Evolutionary conservation across 1,139 yeast genomes (phyloP), one percentile per base, ranked within the genome.

Genomic region (Saccharomyces hybrid): DNA sequence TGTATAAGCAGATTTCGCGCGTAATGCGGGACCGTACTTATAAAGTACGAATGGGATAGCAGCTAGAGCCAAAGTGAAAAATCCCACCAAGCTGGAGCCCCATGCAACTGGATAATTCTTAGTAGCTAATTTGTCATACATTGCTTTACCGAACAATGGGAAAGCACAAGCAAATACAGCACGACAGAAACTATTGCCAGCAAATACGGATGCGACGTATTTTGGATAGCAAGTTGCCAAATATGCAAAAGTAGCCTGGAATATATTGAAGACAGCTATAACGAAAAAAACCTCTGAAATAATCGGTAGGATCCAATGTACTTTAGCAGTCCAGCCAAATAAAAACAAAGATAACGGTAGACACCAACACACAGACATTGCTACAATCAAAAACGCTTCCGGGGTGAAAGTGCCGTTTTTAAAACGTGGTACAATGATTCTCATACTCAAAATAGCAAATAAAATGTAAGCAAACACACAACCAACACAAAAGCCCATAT

Each of bases 181-280:
- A 61, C 85, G 73, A 60, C 75, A 74, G 53, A 81, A 70, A 13
- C 76, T 80, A 61, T 81, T 81, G 27, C 81, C 77, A 1, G 85
- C 84, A 65, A 79, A 81, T 2, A 79, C 84, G 1, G 85, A 80
- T 0, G 85, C 86, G 62, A 78, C 66, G 61, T 74, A 77, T 53
- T 72, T 66, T 53, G 66, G 72, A 64, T 74, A 77, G 1, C 71
- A 70, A 48, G 63, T 56, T 2, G 67, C 66, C 50, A 69, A 54
- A 55, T 69, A 70, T 47, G 68, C 64, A 51, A 66, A 64, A n/a
- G 66, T 60, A 2, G 68, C 59, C 62, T 76, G 80, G 71, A 76
- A 77, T 42, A 77, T 64, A 28, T 74, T 60, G 63, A 77, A 74
- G 1, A 72, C 71, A 34, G 76, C 73, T 6, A 66, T 55, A 7